Conservation (phyloP, 2,329 filamentous ascomycete genomes). For the Stagonosporopsis rhizophila region DNA sequence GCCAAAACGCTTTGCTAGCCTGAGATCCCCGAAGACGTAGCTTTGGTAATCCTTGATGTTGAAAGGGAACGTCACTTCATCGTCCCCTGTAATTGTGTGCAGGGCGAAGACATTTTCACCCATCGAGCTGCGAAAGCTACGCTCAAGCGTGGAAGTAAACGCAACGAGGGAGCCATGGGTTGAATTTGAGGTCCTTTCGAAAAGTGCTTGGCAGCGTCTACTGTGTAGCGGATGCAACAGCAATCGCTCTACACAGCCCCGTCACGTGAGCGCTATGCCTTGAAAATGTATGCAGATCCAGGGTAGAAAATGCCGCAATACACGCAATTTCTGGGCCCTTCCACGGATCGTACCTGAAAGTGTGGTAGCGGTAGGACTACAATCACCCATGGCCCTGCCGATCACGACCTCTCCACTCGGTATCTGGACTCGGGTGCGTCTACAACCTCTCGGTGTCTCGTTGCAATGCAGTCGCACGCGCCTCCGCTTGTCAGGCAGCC, state of each 20-base stretch:
- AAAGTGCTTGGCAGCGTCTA: constrained; percentile 22
- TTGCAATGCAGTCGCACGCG: neutral
- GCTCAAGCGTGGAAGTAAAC: constrained; percentile 14
- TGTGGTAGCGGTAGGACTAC: constrained; percentile 4
- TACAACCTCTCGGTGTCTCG: neutral
- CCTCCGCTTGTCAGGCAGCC: neutral
- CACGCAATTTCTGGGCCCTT: constrained; percentile 12
- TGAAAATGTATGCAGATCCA: constrained; percentile 22
- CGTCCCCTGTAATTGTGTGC: constrained; percentile 23
- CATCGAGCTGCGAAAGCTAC: constrained; percentile 26
- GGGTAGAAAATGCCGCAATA: constrained; percentile 18
- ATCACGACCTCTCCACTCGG: constrained; percentile 7
- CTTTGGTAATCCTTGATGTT: constrained; percentile 32
- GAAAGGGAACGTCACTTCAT: constrained; percentile 28
- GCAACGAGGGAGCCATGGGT: constrained; percentile 7
- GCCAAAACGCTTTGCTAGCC: constrained; percentile 33
- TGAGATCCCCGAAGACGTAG: constrained; percentile 37
- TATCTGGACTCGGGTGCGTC: neutral
- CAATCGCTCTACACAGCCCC: constrained; percentile 21
- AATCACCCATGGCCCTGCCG: neutral
- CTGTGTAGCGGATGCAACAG: constrained; percentile 17
- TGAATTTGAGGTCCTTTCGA: constrained; percentile 27
- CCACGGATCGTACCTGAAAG: constrained; percentile 10
- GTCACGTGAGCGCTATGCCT: constrained; percentile 19
- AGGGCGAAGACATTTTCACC: constrained; percentile 31